Base-by-base conservation (phyloP, 148 eudicot species). In the Tetragonia tetragonoides region DNA sequence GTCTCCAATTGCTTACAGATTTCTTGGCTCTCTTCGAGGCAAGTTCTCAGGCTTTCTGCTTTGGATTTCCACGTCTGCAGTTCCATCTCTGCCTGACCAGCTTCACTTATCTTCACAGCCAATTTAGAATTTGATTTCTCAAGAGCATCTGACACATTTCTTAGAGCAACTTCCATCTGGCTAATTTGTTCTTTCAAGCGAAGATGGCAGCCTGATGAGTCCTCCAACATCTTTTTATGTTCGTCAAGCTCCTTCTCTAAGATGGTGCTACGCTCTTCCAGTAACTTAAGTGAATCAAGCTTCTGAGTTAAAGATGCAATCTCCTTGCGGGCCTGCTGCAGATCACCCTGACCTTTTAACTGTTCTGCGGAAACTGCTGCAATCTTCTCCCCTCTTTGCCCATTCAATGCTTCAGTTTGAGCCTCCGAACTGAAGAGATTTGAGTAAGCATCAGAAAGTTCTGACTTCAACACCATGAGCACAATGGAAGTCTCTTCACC, bases 391-490 rank as follows among this genome's bases (percentile, higher is more conserved):
- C 74, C 82, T 21, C 17, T 73, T 68, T 75, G 74, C 21, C 54
- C 65, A 61, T 60, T 81, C 34, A 72, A 21, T 60, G 73, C 40
- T 66, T 81, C 84, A 68, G 80, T 46, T 79, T 79, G 86, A 71
- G 73, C 70, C 82, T 83, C 88, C 53, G 76, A 81, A 77, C 77
- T 65, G 75, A 38, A 68, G 47, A 88, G 63, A 37, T 82, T 81
- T 21, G 84, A 81, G 70, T 77, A 83, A 81, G 85, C 88, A 76
- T 79, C 81, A 59, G 79, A 64, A 75, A 88, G 83, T 81, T 84
- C 90, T 23, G 96, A 88, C 67, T 84, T 88, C 84, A 91, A 77
- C 57, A 83, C 84, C 87, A 85, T 77, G 61, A 87, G 68, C 57
- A 89, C 53, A 59, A 82, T 60, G 56, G 86, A 84, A 49, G 74